phyloP scores from a whole-genome alignment of 2,329 filamentous ascomycete genomes.

The Aspergillus jensenii region DNA sequence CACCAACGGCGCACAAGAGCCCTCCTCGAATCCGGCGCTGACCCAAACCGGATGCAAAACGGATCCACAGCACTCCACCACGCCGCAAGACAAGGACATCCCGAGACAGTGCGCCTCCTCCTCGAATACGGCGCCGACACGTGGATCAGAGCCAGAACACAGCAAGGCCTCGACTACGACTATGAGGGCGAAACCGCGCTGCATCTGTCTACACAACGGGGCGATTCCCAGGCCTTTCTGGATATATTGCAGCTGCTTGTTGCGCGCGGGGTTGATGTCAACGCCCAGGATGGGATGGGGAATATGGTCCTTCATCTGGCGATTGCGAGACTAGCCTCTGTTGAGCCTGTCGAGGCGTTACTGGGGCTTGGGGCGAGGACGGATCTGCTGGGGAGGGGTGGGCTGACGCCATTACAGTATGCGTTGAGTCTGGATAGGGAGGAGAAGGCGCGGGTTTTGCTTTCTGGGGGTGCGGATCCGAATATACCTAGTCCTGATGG shows the following conservation, averaged over 20 bases:
- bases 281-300: background rate
- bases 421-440: background rate
- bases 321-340: background rate
- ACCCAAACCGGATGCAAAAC: background rate
- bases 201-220: background rate
- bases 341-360: background rate
- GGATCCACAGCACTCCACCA: background rate
- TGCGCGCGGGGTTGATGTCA: background rate
- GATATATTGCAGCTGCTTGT: background rate
- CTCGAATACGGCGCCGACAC: background rate
- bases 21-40: background rate
- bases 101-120: background rate
- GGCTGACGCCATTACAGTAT: background rate
- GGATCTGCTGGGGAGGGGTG: background rate
- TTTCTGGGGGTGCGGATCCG: background rate
- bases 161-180: background rate
- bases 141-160: background rate
- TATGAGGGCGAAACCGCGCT: background rate
- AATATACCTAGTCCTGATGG: background rate
- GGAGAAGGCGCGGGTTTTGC: background rate
- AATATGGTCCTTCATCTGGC: background rate
- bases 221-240: background rate
- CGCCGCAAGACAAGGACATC: background rate
- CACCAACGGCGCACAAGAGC: background rate
- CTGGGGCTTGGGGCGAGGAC: background rate